Percentiles rank a stretch among this genome's conserved stretches.
These are phyloP conservation scores for Suillus cothurnatus DNA, from an alignment of 768 basidiomycete genomes.

Conservation along the genomic window DNA sequence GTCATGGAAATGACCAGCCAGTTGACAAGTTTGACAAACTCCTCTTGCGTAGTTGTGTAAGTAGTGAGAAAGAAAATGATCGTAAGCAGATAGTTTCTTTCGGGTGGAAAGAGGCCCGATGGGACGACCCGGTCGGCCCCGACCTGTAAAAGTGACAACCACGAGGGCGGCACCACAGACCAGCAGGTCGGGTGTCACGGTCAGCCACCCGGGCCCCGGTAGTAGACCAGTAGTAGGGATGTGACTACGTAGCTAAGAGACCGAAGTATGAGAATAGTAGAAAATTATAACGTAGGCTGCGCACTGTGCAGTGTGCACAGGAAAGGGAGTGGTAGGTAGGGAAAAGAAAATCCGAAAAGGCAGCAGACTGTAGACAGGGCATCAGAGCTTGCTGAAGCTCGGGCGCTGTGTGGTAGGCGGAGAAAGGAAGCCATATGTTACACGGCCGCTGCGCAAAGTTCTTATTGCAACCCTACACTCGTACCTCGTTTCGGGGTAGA, in stretches of 20 bases:
- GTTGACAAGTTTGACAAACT: conserved; percentile 43
- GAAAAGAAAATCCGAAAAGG: background rate
- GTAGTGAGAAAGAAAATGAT: background rate
- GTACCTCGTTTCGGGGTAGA: background rate
- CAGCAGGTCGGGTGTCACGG: too few relatives aligned
- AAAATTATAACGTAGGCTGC: background rate
- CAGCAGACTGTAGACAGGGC: background rate
- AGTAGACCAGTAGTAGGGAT: background rate
- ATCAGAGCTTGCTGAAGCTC: background rate
- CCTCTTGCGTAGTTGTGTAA: background rate
- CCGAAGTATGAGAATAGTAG: background rate
- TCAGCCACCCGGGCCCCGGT: too few relatives aligned
- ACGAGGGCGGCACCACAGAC: too few relatives aligned
- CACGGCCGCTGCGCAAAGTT: background rate
- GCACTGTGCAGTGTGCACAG: background rate
- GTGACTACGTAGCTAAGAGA: background rate
- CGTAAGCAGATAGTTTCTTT: too few relatives aligned
- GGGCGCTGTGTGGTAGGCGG: background rate
- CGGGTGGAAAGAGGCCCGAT: background rate
- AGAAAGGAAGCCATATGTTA: background rate
- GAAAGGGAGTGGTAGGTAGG: background rate
- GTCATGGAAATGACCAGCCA: conserved; percentile 55
- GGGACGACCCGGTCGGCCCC: background rate
- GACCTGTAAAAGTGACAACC: too few relatives aligned
- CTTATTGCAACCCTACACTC: background rate